phyloP scores from a whole-genome alignment of 129 eudicot genomes.

The Escallonia rubra region DNA sequence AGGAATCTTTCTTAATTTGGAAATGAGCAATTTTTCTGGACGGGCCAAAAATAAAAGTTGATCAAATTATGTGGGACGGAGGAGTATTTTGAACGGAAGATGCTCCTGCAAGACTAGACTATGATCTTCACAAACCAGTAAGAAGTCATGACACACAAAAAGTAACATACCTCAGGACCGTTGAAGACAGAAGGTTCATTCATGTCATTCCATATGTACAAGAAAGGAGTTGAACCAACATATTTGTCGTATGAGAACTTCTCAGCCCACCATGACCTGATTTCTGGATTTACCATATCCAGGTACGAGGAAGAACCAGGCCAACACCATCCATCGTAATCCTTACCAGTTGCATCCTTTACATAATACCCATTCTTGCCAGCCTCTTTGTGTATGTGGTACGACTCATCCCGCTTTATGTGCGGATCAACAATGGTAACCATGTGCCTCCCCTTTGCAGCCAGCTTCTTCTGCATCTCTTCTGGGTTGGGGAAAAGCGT shows the following conservation, averaged over 20 bases:
- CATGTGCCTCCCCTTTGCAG: slow-evolving; percentile 84
- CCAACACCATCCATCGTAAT: slow-evolving; percentile 99
- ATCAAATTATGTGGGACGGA: too few species aligned
- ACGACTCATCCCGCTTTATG: slow-evolving; percentile 75
- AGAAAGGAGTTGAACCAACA: slow-evolving; percentile 84
- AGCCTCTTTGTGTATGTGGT: slow-evolving; percentile 90
- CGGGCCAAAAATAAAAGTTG: too few species aligned
- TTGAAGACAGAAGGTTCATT: slow-evolving; percentile 98
- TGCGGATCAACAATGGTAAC: slow-evolving; percentile 98
- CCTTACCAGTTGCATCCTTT: slow-evolving; percentile 82
- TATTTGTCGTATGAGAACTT: slow-evolving; percentile 64
- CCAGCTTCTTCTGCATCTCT: slow-evolving; percentile 87
- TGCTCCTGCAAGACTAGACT: too few species aligned
- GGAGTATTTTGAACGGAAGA: too few species aligned
- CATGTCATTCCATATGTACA: slow-evolving; percentile 98
- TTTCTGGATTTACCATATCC: slow-evolving; percentile 92
- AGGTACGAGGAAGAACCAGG: slow-evolving; percentile 93
- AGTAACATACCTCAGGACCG: slow-evolving; percentile 79
- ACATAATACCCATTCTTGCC: slow-evolving; percentile 78
- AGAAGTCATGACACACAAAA: too few species aligned
- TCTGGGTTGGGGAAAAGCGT: slow-evolving; percentile 86
- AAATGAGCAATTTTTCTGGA: too few species aligned
- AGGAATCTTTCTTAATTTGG: too few species aligned
- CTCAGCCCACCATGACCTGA: slow-evolving; percentile 97
- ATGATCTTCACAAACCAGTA: too few species aligned